Percentiles rank a stretch among this genome's conserved stretches.
phyloP scores from a whole-genome alignment of 176 grass and related monocot genomes.

The Pontederia crassipes region DNA sequence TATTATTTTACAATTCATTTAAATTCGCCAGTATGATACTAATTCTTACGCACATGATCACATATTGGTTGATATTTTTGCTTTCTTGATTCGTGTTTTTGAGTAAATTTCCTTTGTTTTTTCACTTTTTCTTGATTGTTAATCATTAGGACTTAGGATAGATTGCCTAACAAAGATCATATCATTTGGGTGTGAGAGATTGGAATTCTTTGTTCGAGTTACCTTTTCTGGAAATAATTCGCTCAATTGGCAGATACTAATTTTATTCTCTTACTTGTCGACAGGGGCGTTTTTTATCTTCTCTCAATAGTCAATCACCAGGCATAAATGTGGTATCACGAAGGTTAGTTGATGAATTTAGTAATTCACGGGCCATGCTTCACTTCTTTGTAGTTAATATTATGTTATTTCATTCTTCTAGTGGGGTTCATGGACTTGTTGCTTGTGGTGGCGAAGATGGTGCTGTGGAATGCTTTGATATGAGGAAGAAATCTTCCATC shows the following conservation, averaged over 20 bases:
- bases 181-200: too few relatives aligned
- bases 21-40: too few relatives aligned
- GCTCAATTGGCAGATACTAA: not conserved
- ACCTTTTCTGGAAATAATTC: not conserved
- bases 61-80: too few relatives aligned
- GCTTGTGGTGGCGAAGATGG: conserved; percentile 95
- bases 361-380: not conserved
- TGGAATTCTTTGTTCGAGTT: too few relatives aligned
- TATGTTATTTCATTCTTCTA: conserved; percentile 14
- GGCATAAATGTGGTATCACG: conserved; percentile 73
- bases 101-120: too few relatives aligned
- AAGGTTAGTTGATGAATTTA: conserved; percentile 30
- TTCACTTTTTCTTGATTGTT: too few relatives aligned
- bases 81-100: too few relatives aligned
- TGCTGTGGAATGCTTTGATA: conserved; percentile 93
- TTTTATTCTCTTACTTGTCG: conserved; percentile 7
- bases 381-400: not conserved
- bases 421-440: conserved; percentile 68
- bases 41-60: too few relatives aligned
- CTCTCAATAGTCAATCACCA: conserved; percentile 71
- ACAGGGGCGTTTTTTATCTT: conserved; percentile 78
- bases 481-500: conserved; percentile 69
- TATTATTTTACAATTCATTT: too few relatives aligned
- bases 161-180: too few relatives aligned
- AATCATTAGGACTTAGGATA: too few relatives aligned